Evolutionary conservation across 2,329 filamentous ascomycete species (phyloP).

Genomic region (Teratosphaeriaceae sp.): DNA sequence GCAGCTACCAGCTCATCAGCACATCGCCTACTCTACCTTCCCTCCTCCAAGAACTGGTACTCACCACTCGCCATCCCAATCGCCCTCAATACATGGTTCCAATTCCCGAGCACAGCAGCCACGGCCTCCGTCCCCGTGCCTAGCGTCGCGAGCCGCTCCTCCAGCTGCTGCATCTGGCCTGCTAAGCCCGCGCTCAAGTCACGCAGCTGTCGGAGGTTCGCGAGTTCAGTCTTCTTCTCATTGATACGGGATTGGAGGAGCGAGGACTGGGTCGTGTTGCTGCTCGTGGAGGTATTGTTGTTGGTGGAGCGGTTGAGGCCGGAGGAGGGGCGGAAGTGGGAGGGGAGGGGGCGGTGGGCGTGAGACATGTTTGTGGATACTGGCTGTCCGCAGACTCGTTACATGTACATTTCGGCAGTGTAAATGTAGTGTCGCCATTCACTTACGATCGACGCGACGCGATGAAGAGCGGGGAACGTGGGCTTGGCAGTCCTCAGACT

Average conservation of each 20-base stretch:
- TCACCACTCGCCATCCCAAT: constrained; percentile 82
- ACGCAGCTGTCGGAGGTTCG: constrained; percentile 69
- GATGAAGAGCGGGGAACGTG: too few relatives aligned
- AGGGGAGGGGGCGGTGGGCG: constrained; percentile 43
- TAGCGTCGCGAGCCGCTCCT: constrained; percentile 69
- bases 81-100: constrained; percentile 77
- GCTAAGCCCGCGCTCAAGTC: constrained; percentile 73
- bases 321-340: constrained; percentile 53
- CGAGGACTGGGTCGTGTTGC: constrained; percentile 54
- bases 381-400: too few relatives aligned
- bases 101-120: constrained; percentile 77
- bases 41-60: constrained; percentile 22
- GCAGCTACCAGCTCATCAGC: constrained; percentile 48
- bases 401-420: too few relatives aligned
- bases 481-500: too few relatives aligned
- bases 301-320: constrained; percentile 21
- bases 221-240: constrained; percentile 78
- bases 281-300: constrained; percentile 28
- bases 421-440: too few relatives aligned
- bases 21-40: neutral
- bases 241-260: constrained; percentile 68
- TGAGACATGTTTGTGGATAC: constrained; percentile 31
- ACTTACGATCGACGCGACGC: too few relatives aligned
- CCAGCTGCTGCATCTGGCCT: constrained; percentile 73
- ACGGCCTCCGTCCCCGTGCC: constrained; percentile 81